A percentile compares a stretch with the other conserved stretches of the same genome.
Evolutionary conservation across 2,329 filamentous ascomycete species (phyloP).

Genomic region (Colletotrichum tamarilloi): DNA sequence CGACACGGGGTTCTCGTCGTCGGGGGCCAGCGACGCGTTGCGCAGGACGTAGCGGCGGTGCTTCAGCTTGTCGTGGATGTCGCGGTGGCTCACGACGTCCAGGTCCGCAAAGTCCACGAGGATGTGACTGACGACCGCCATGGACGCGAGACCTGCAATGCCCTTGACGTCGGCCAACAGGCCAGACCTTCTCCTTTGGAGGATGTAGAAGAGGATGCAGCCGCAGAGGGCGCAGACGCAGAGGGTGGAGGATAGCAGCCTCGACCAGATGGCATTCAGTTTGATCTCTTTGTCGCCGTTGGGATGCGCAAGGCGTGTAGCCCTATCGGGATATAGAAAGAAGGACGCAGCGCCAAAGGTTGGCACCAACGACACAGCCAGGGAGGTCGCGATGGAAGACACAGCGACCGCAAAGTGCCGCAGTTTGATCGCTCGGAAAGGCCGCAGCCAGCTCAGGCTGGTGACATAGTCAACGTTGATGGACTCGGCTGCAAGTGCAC

Average conservation of each 20-base stretch:
- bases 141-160: conserved; percentile 78
- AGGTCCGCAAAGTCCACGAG: conserved; percentile 79
- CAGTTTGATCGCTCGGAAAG: conserved; percentile 69
- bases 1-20: conserved; percentile 59
- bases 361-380: conserved; percentile 76
- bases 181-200: conserved; percentile 72
- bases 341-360: conserved; percentile 74
- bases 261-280: conserved; percentile 69
- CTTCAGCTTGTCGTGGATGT: conserved; percentile 76
- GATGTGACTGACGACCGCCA: conserved; percentile 80
- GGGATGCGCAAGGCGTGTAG: conserved; percentile 54
- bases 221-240: conserved; percentile 69
- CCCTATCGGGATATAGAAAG: conserved; percentile 64
- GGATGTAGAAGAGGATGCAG: conserved; percentile 67
- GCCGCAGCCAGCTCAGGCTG: conserved; percentile 72
- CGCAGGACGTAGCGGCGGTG: conserved; percentile 75
- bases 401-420: conserved; percentile 76
- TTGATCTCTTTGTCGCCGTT: conserved; percentile 62
- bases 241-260: conserved; percentile 68
- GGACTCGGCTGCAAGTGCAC: conserved; percentile 71
- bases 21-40: conserved; percentile 77
- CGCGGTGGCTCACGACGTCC: conserved; percentile 73
- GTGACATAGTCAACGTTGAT: conserved; percentile 82
- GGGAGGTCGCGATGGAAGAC: conserved; percentile 71
- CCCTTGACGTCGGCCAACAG: conserved; percentile 76